phyloP scores from a whole-genome alignment of 495 filamentous ascomycete species.

The Lasiosphaeria miniovina region DNA sequence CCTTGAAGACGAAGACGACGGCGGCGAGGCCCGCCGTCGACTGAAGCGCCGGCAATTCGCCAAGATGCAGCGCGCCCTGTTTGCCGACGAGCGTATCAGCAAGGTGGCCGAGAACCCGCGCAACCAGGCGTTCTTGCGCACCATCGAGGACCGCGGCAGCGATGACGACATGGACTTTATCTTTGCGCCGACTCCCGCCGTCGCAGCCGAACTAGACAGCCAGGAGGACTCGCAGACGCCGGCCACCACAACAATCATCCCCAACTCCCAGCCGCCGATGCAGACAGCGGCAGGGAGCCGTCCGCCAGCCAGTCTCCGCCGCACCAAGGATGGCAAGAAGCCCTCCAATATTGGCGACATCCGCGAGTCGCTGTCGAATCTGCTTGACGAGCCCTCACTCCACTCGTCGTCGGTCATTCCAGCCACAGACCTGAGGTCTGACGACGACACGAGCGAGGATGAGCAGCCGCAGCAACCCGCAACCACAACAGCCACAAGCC shows the following conservation, averaged over 20 bases:
- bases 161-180: slow-evolving; percentile 81
- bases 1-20: slow-evolving; percentile 84
- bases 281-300: not conserved
- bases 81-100: slow-evolving; percentile 86
- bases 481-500: slow-evolving; percentile 8
- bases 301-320: slow-evolving; percentile 46
- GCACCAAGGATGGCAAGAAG: slow-evolving; percentile 57
- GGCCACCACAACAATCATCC: slow-evolving; percentile 30
- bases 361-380: slow-evolving; percentile 71
- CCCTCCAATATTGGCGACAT: slow-evolving; percentile 73
- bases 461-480: not conserved
- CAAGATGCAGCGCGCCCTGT: slow-evolving; percentile 83
- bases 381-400: slow-evolving; percentile 65
- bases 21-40: slow-evolving; percentile 68
- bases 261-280: slow-evolving; percentile 43
- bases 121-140: slow-evolving; percentile 81
- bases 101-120: slow-evolving; percentile 90
- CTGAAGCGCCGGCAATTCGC: slow-evolving; percentile 85
- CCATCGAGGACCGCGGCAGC: slow-evolving; percentile 78
- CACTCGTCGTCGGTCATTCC: slow-evolving; percentile 40
- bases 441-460: slow-evolving; percentile 40
- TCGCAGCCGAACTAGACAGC: slow-evolving; percentile 15
- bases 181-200: slow-evolving; percentile 46
- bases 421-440: slow-evolving; percentile 42
- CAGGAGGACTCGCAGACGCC: slow-evolving; percentile 40